Percentiles rank a stretch among this genome's conserved stretches.
phyloP scores from a whole-genome alignment of 2,329 filamentous ascomycete species.

The Eutypa lata region DNA sequence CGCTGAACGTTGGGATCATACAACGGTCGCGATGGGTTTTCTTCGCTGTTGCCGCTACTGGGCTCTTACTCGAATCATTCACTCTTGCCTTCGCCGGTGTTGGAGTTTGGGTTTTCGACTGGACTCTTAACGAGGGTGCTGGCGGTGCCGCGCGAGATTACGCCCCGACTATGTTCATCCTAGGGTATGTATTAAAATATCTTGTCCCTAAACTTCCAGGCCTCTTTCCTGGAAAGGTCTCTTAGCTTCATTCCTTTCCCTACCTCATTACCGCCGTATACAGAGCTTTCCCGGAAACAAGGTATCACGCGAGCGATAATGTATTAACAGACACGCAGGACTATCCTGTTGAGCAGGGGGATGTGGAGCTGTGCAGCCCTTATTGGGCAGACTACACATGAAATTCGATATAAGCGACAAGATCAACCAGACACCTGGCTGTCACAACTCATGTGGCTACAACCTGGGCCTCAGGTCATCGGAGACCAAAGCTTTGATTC shows the following conservation, averaged over 20 bases:
- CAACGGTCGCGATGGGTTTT: constrained; percentile 7
- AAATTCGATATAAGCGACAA: constrained; percentile 4
- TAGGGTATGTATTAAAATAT: too few species aligned
- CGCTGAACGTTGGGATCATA: constrained; percentile 5
- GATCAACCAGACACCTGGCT: not conserved
- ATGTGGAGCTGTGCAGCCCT: constrained; percentile 20
- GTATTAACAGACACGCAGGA: too few species aligned
- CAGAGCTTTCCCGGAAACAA: too few species aligned
- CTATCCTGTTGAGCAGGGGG: constrained; percentile 11
- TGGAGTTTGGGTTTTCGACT: constrained; percentile 10
- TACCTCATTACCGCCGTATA: too few species aligned
- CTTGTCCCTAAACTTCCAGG: too few species aligned
- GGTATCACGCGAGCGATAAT: too few species aligned
- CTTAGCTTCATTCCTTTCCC: too few species aligned
- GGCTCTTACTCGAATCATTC: constrained; percentile 10
- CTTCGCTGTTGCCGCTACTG: constrained; percentile 5
- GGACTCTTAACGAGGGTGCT: constrained; percentile 3
- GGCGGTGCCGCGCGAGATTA: constrained; percentile 4
- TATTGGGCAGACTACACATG: constrained; percentile 15
- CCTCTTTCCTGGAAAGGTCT: too few species aligned
- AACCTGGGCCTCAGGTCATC: constrained; percentile 17
- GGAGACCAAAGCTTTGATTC: constrained; percentile 23
- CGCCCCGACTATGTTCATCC: constrained; percentile 16
- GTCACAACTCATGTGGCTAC: constrained; percentile 14
- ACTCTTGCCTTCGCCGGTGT: constrained; percentile 14